Base-by-base conservation (phyloP, 176 grass and related monocot species). In the Themeda triandra region DNA sequence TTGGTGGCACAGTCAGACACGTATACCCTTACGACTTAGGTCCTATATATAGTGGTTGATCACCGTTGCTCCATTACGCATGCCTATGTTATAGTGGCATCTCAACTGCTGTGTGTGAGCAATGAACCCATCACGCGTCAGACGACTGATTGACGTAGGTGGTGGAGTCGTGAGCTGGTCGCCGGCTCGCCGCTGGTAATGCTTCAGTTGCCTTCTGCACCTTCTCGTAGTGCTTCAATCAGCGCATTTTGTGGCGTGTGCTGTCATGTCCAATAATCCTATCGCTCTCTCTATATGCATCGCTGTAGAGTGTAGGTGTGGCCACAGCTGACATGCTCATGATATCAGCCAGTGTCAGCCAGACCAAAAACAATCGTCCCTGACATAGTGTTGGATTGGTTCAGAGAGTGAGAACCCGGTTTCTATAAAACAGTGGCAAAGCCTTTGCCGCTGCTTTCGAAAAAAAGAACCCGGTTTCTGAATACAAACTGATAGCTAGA, bases 141-240 rank as follows among this genome's bases (percentile, higher is more conserved):
- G 41, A 40, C 45, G 53, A 42, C 66, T 54, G 71, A 49, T 76
- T 64, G 71, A 1, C 56, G 54, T 6, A 32, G 63, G 63, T 71
- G 45, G 79, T 90, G 79, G 66, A 76, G 21, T 11, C 2, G 73
- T 86, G 79, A 86, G 84, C 67, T 86, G 68, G 46, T 83, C 67
- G 69, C 79, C 74, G 66, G 59, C 29, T 79, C 59, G 84, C 73
- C 74, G 58, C 67, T 31, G 18, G n/a, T 39, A 69, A 66, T 72
- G 73, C 49, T 60, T 44, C 73, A 1, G 56, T 35, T 63, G 68
- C 27, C 64, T 82, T 71, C 25, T n/a, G 77, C 79, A 10, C 33
- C 66, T 28, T 15, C 40, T n/a, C 64, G 65, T 83, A 51, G 48
- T 19, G 62, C 78, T 69, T 58, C 46, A 71, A 46, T 76, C 25